Evolutionary conservation across 257 asterid genomes (phyloP).

Genomic region (Nicotiana otophora): DNA sequence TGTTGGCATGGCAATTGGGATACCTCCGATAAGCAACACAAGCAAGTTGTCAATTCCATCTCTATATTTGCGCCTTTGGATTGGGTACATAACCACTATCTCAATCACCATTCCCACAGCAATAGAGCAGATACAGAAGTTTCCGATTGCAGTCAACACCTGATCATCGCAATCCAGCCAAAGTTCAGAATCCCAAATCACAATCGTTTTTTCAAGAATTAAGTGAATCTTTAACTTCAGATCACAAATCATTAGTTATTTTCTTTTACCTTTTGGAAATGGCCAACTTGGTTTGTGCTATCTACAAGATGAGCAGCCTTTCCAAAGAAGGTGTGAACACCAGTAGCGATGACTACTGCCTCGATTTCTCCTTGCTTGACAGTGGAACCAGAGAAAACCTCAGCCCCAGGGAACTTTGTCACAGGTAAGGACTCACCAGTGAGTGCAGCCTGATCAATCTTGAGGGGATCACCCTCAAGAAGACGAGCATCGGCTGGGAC

Average conservation of each 20-base stretch:
- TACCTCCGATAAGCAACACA: conserved; percentile 86
- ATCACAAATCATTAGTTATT: background rate
- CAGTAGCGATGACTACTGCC: conserved; percentile 89
- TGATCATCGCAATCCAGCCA: conserved; percentile 12
- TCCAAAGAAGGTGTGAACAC: conserved; percentile 94
- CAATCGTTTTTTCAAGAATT: background rate
- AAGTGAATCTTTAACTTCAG: background rate
- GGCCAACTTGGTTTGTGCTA: conserved; percentile 89
- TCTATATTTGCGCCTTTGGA: conserved; percentile 60
- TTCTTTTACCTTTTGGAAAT: conserved; percentile 66
- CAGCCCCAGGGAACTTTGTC: conserved; percentile 68
- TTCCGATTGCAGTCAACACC: conserved; percentile 86
- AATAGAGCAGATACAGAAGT: conserved; percentile 88
- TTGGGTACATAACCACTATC: conserved; percentile 73
- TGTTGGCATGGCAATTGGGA: conserved; percentile 95
- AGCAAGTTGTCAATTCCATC: conserved; percentile 83
- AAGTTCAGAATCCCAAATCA: background rate
- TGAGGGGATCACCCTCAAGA: conserved; percentile 81
- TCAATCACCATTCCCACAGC: conserved; percentile 75
- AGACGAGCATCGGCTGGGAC: conserved; percentile 94
- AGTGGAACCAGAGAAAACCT: conserved; percentile 86
- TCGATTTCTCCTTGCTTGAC: conserved; percentile 92
- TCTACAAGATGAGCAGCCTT: conserved; percentile 97
- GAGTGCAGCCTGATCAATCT: conserved; percentile 83
- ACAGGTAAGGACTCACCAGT: conserved; percentile 90